These are phyloP conservation scores for Mycena galericulata DNA, from an alignment of 768 basidiomycete species.

Conservation along the genomic window DNA sequence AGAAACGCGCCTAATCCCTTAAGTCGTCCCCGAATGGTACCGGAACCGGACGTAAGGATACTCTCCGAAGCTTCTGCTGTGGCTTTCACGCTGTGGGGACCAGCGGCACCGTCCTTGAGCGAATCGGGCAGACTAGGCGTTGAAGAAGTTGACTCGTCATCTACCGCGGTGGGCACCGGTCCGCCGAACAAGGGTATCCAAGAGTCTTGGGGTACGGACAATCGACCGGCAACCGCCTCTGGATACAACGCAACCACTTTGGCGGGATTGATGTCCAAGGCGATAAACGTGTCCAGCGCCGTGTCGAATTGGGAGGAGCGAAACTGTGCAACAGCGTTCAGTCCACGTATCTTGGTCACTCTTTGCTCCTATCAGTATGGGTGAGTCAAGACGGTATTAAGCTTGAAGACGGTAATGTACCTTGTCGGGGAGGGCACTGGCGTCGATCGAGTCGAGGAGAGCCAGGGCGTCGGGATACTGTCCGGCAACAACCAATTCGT, in stretches of 20 bases:
- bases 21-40: constrained; percentile 62
- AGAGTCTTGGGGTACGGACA: constrained; percentile 72
- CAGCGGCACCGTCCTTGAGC: constrained; percentile 38
- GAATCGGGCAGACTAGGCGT: constrained; percentile 43
- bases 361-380: constrained; percentile 60
- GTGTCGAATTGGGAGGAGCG: constrained; percentile 72
- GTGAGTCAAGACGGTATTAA: constrained; percentile 1
- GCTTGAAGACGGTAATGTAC: constrained; percentile 45
- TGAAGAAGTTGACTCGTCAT: constrained; percentile 43
- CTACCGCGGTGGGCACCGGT: constrained; percentile 47
- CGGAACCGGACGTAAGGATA: constrained; percentile 48
- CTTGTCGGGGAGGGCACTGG: constrained; percentile 70
- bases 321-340: constrained; percentile 87
- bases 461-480: constrained; percentile 85
- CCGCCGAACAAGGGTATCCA: constrained; percentile 93
- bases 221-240: constrained; percentile 80
- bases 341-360: constrained; percentile 69
- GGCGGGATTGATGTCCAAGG: constrained; percentile 92
- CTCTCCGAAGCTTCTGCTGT: constrained; percentile 50
- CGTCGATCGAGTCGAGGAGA: constrained; percentile 78
- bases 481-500: constrained; percentile 79
- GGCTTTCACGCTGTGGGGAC: constrained; percentile 38
- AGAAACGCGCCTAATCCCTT: constrained; percentile 69
- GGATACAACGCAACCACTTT: constrained; percentile 94
- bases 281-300: constrained; percentile 89